Evolutionary conservation across 2,329 filamentous ascomycete species (phyloP).

Genomic region (Clonostachys chloroleuca): DNA sequence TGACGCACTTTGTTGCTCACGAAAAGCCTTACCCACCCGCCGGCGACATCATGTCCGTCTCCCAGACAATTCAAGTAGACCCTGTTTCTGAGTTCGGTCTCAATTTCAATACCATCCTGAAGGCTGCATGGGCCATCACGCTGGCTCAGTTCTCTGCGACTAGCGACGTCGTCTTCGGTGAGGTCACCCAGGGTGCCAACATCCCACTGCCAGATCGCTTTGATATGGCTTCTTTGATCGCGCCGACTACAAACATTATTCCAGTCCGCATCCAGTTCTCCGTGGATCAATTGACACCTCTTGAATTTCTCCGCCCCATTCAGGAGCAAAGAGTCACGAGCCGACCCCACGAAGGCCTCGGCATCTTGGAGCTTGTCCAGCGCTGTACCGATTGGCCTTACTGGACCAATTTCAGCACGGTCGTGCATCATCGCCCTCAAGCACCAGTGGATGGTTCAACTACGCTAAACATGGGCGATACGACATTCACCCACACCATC

Average conservation of each 20-base stretch:
- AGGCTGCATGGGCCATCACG: slow-evolving; percentile 53
- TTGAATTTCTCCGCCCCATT: slow-evolving; percentile 42
- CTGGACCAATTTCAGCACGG: slow-evolving; percentile 48
- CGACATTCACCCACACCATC: slow-evolving; percentile 37
- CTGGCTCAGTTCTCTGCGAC: slow-evolving; percentile 43
- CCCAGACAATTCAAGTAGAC: slow-evolving; percentile 31
- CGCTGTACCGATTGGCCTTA: slow-evolving; percentile 49
- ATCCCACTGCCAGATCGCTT: slow-evolving; percentile 36
- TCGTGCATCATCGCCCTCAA: slow-evolving; percentile 42
- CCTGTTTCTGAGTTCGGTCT: slow-evolving; percentile 37
- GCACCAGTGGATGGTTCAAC: slow-evolving; percentile 24
- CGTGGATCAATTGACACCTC: slow-evolving; percentile 33
- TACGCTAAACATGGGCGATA: slow-evolving; percentile 37
- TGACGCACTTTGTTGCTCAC: slow-evolving; percentile 40
- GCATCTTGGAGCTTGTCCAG: slow-evolving; percentile 44
- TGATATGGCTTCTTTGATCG: slow-evolving; percentile 49
- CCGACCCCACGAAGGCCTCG: slow-evolving; percentile 44
- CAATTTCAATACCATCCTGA: slow-evolving; percentile 47
- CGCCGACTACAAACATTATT: slow-evolving; percentile 39
- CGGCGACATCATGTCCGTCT: slow-evolving; percentile 30
- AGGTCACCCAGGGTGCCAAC: slow-evolving; percentile 43
- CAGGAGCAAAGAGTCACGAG: slow-evolving; percentile 43
- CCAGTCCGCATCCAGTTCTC: slow-evolving; percentile 44
- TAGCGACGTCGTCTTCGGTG: slow-evolving; percentile 52
- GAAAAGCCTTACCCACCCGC: slow-evolving; percentile 31